Percentiles rank a stretch among this genome's conserved stretches.
phyloP scores from a whole-genome alignment of 495 filamentous ascomycete genomes.

The Collariella sp. region DNA sequence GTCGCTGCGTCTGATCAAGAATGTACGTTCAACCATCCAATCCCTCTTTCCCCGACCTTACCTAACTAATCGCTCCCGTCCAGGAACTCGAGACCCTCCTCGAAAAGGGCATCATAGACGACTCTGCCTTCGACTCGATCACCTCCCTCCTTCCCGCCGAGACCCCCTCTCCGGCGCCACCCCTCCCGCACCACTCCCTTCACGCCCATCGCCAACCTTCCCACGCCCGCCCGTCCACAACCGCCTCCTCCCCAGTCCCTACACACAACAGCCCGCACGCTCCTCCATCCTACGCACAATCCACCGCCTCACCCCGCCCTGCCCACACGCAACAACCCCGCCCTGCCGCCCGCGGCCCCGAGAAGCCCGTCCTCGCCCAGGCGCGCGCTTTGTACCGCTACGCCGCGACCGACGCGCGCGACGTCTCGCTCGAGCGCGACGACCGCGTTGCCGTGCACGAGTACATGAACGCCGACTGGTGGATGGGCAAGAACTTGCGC shows the following conservation, averaged over 20 bases:
- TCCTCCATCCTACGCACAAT: conserved; percentile 44
- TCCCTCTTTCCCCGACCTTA: neutral
- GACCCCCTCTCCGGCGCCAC: conserved; percentile 45
- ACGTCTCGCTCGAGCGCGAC: conserved; percentile 64
- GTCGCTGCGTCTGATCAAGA: conserved; percentile 78
- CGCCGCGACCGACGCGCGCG: conserved; percentile 64
- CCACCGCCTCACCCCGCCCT: conserved; percentile 46
- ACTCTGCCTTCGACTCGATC: conserved; percentile 61
- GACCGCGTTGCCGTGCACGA: conserved; percentile 72
- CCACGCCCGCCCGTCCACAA: conserved; percentile 23
- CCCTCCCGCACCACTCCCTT: conserved; percentile 31
- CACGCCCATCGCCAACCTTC: conserved; percentile 22
- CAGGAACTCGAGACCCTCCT: conserved; percentile 90
- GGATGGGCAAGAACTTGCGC: conserved; percentile 74
- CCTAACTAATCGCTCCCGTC: conserved; percentile 1
- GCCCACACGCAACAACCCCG: conserved; percentile 42
- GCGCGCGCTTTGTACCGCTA: conserved; percentile 83
- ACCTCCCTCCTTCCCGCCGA: conserved; percentile 63
- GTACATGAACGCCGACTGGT: conserved; percentile 96
- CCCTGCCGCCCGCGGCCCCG: conserved; percentile 36
- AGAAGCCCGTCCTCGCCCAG: conserved; percentile 54
- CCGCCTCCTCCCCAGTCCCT: conserved; percentile 31
- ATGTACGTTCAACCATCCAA: conserved; percentile 41
- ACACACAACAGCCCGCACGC: conserved; percentile 36
- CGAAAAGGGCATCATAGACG: conserved; percentile 65